Conservation (phyloP, 352 stramenopile genomes). For the Pythium sp. region DNA sequence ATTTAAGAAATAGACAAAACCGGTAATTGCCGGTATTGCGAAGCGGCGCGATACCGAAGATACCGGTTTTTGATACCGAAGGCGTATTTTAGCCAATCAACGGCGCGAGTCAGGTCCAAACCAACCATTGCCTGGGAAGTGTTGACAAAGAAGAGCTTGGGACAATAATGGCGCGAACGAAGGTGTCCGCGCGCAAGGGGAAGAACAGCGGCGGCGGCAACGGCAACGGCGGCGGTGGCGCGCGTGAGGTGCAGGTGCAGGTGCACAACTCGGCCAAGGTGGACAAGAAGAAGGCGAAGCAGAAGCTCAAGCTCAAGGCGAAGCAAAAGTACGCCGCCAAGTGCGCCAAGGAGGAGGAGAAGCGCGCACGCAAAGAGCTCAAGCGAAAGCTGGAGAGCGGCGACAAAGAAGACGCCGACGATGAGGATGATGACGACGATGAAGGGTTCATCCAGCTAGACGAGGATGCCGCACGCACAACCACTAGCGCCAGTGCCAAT, state of each 20-base stretch:
- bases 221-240: background rate
- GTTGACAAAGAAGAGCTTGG: background rate
- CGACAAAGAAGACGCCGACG: conserved; percentile 7
- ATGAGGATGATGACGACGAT: conserved; percentile 21
- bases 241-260: conserved; percentile 30
- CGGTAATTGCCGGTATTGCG: background rate
- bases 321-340: conserved; percentile 53
- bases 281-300: conserved; percentile 49
- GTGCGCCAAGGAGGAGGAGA: conserved; percentile 49
- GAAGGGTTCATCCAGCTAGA: conserved; percentile 59
- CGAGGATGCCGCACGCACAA: background rate
- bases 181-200: conserved; percentile 28
- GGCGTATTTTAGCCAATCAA: background rate
- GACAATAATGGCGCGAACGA: conserved; percentile 46
- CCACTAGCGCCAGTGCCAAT: background rate
- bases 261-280: conserved; percentile 12
- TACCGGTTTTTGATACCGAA: background rate
- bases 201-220: conserved; percentile 14
- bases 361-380: conserved; percentile 23
- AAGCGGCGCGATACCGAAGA: conserved; percentile 11
- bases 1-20: background rate
- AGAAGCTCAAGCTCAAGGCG: conserved; percentile 58
- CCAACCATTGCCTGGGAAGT: background rate
- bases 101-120: background rate
- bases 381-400: conserved; percentile 2